Evolutionary conservation across 1,284 basidiomycete species (phyloP).

Genomic region (Ceratobasidium sp.): DNA sequence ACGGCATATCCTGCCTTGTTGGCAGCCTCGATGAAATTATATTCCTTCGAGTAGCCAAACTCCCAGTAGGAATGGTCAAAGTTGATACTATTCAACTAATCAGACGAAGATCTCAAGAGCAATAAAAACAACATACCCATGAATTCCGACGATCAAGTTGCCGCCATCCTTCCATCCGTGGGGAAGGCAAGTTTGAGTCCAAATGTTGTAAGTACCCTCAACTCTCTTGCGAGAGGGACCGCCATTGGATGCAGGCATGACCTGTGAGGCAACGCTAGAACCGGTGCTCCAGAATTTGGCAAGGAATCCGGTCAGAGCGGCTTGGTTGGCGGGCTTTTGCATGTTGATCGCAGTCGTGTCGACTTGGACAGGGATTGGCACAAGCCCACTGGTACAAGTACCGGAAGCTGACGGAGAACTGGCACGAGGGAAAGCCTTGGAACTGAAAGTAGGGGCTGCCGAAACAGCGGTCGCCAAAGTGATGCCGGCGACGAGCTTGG

Average conservation of each 20-base stretch:
- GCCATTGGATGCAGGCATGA: conserved; percentile 8
- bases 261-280: conserved; percentile 3
- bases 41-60: conserved; percentile 45
- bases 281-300: conserved; percentile 25
- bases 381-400: conserved; percentile 5
- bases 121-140: conserved; percentile 42
- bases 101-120: neutral
- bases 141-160: conserved; percentile 42
- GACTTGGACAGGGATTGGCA: conserved; percentile 21
- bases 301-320: conserved; percentile 12
- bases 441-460: conserved; percentile 9
- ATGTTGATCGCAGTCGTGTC: conserved; percentile 4
- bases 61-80: conserved; percentile 48
- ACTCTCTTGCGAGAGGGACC: conserved; percentile 5
- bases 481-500: conserved; percentile 35
- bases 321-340: conserved; percentile 6
- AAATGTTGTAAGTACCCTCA: conserved; percentile 43
- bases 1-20: conserved; percentile 46
- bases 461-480: conserved; percentile 34
- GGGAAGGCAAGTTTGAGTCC: conserved; percentile 42
- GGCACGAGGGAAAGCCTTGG: neutral
- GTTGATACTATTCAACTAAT: conserved; percentile 41
- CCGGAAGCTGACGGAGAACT: conserved; percentile 12
- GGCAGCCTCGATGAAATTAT: conserved; percentile 47
- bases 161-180: conserved; percentile 37